Conservation (phyloP, 2,329 filamentous ascomycete species). For the Diplodia sapinea region DNA sequence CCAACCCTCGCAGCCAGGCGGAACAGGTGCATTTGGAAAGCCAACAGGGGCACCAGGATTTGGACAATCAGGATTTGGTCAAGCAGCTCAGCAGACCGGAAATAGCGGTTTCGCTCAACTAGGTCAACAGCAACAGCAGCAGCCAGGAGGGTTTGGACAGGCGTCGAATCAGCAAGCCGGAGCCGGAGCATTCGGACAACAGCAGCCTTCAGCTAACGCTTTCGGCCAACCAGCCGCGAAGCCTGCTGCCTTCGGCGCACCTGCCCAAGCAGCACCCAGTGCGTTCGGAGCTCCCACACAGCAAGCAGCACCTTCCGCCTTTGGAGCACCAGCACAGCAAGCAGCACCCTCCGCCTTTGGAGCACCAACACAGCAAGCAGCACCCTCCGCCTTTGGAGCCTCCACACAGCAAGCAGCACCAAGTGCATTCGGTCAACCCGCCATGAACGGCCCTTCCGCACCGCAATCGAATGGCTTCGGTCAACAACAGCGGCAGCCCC, state of each 20-base stretch:
- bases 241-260: conserved; percentile 44
- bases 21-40: conserved; percentile 39
- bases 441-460: conserved; percentile 31
- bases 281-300: conserved; percentile 30
- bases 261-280: conserved; percentile 41
- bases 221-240: conserved; percentile 39
- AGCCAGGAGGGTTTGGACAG: conserved; percentile 25
- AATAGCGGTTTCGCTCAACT: conserved; percentile 33
- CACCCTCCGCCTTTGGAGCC: conserved; percentile 34
- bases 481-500: conserved; percentile 35
- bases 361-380: conserved; percentile 6
- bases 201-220: conserved; percentile 30
- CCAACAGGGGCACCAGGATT: conserved; percentile 42
- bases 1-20: conserved; percentile 34
- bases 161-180: conserved; percentile 8
- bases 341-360: conserved; percentile 38
- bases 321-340: conserved; percentile 33
- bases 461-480: conserved; percentile 33
- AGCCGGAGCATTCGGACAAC: conserved; percentile 38
- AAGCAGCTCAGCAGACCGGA: conserved; percentile 36
- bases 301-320: conserved; percentile 34
- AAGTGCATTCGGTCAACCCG: conserved; percentile 38
- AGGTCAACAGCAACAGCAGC: conserved; percentile 33
- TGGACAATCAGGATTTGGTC: conserved; percentile 31
- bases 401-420: conserved; percentile 5